phyloP scores from a whole-genome alignment of 2,329 filamentous ascomycete genomes.

The Fusarium sp. region DNA sequence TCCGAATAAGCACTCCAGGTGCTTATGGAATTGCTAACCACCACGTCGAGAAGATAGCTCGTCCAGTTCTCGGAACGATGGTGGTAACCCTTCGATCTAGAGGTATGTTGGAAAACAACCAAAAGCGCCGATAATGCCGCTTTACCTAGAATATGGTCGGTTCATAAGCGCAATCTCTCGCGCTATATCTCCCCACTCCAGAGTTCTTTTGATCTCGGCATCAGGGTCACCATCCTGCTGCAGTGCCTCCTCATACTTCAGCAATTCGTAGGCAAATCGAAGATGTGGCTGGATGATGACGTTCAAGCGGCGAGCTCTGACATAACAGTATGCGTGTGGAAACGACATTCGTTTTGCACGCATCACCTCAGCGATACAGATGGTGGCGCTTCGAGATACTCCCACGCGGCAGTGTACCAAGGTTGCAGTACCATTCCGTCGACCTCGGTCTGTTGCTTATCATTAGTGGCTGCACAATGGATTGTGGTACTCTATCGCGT shows the following conservation, averaged over 20 bases:
- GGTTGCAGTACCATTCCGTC: conserved; percentile 83
- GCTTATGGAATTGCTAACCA: background rate
- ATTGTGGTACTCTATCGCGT: background rate
- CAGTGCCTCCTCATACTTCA: conserved; percentile 94
- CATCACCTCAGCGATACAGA: conserved; percentile 99
- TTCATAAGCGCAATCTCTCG: conserved; percentile 97
- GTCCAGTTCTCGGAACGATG: background rate
- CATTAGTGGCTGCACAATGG: conserved; percentile 14
- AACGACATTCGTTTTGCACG: conserved; percentile 84
- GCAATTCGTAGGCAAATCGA: conserved; percentile 92
- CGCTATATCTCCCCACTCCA: conserved; percentile 92
- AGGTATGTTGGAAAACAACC: conserved; percentile 6
- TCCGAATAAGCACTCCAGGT: conserved; percentile 8
- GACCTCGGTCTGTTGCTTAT: conserved; percentile 78
- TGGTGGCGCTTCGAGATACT: conserved; percentile 94
- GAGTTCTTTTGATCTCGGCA: conserved; percentile 74
- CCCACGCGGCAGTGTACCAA: conserved; percentile 97
- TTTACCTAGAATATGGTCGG: conserved; percentile 84
- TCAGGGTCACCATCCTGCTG: conserved; percentile 66
- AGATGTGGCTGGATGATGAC: conserved; percentile 99
- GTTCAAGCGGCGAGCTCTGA: conserved; percentile 91
- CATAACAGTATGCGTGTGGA: conserved; percentile 95
- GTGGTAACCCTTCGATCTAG: conserved; percentile 2
- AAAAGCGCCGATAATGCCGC: background rate
- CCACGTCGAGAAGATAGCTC: background rate